Conservation (phyloP, 2,329 filamentous ascomycete species). For the Paecilomyces sp. region DNA sequence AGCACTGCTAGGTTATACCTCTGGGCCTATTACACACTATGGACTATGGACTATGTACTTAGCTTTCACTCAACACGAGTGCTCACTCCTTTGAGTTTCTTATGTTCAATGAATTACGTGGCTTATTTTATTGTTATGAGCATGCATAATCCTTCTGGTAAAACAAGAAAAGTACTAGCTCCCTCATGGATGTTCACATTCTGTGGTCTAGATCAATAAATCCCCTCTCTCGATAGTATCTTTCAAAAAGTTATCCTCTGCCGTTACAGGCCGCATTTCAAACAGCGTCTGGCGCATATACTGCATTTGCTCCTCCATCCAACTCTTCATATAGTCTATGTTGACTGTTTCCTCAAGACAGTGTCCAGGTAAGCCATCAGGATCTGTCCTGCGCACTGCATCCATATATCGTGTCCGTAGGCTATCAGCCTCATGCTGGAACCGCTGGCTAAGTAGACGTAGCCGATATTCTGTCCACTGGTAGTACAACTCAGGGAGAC, state of each 20-base stretch:
- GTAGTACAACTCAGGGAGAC: conserved; percentile 20
- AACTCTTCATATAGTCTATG: conserved; percentile 14
- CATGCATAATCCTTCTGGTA: too few species aligned
- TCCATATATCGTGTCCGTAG: conserved; percentile 29
- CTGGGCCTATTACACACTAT: too few species aligned
- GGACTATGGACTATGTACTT: too few species aligned
- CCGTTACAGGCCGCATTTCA: conserved; percentile 19
- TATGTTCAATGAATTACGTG: too few species aligned
- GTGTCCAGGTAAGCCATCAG: conserved; percentile 14
- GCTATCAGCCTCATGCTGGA: conserved; percentile 29
- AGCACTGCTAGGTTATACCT: neutral
- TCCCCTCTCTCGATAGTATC: neutral
- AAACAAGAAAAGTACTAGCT: too few species aligned
- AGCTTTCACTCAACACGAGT: too few species aligned
- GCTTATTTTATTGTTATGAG: too few species aligned
- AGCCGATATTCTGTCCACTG: conserved; percentile 22
- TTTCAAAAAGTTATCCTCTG: neutral
- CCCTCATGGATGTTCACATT: neutral
- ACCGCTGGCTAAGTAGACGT: conserved; percentile 8
- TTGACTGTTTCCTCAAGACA: conserved; percentile 21
- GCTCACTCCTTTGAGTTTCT: too few species aligned
- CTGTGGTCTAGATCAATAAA: neutral
- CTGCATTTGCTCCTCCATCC: conserved; percentile 20
- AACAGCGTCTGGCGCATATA: conserved; percentile 22
- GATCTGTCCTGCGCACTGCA: conserved; percentile 12